Conservation (phyloP, 768 basidiomycete genomes). For the Tulasnella sp. region DNA sequence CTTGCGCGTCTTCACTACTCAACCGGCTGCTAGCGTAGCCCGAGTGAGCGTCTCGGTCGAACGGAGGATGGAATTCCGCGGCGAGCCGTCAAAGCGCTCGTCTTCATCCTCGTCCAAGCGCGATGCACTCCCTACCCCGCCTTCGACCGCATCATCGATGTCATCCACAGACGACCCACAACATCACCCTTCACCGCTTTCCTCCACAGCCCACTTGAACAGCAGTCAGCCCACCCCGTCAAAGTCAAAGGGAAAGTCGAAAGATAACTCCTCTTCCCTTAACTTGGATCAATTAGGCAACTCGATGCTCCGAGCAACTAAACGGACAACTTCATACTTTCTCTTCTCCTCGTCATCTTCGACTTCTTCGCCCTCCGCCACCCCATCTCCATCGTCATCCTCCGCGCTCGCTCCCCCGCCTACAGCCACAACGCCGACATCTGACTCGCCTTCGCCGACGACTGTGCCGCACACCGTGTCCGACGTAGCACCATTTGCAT, state of each 20-base stretch:
- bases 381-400: conserved; percentile 22
- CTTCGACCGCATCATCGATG: conserved; percentile 7
- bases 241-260: neutral
- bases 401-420: neutral
- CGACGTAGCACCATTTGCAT: neutral
- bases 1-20: conserved; percentile 52
- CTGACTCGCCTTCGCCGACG: neutral
- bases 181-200: conserved; percentile 10
- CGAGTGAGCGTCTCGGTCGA: conserved; percentile 60
- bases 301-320: conserved; percentile 25
- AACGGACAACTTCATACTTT: conserved; percentile 25
- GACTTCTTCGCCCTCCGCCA: neutral
- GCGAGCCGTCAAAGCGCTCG: conserved; percentile 25
- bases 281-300: conserved; percentile 24
- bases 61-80: conserved; percentile 58
- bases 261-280: neutral
- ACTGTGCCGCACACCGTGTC: neutral
- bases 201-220: conserved; percentile 6
- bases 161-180: neutral
- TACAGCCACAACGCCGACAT: neutral
- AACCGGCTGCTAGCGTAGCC: conserved; percentile 50
- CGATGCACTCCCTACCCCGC: conserved; percentile 21
- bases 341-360: conserved; percentile 26
- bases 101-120: conserved; percentile 2
- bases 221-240: neutral